These are phyloP conservation scores for Aspergillus calidoustus DNA, from an alignment of 2,329 filamentous ascomycete species.

Conservation along the genomic window DNA sequence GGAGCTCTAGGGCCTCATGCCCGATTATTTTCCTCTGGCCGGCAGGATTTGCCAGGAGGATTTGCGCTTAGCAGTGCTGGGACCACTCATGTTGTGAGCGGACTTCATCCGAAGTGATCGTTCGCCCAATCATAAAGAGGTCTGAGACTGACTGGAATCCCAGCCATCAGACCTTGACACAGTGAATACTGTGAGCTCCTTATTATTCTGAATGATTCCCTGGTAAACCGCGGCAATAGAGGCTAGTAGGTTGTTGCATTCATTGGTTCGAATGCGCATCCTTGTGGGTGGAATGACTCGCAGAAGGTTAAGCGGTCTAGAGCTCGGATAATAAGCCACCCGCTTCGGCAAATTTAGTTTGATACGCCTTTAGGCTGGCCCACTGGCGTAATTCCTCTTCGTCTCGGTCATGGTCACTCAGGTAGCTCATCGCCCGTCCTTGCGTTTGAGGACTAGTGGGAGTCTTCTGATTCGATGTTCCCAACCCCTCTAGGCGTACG, in stretches of 20 bases:
- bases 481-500: conserved; percentile 71
- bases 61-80: not conserved
- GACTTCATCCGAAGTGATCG: not conserved
- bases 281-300: not conserved
- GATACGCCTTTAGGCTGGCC: conserved; percentile 79
- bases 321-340: conserved; percentile 54
- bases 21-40: not conserved
- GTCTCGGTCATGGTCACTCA: conserved; percentile 62
- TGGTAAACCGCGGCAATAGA: no score
- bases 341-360: conserved; percentile 70
- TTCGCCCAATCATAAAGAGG: not conserved
- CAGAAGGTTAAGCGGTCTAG: conserved; percentile 18
- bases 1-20: not conserved
- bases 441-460: conserved; percentile 35
- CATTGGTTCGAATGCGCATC: not conserved
- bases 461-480: conserved; percentile 30
- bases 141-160: not conserved
- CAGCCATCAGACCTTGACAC: not conserved
- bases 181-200: not conserved
- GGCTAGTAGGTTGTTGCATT: not conserved
- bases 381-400: conserved; percentile 77
- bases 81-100: not conserved
- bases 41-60: not conserved
- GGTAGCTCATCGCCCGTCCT: conserved; percentile 41
- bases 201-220: not conserved